Evolutionary conservation across 257 asterid genomes (phyloP), one percentile per base, ranked within the genome.

Genomic region (Solanum peruvianum): DNA sequence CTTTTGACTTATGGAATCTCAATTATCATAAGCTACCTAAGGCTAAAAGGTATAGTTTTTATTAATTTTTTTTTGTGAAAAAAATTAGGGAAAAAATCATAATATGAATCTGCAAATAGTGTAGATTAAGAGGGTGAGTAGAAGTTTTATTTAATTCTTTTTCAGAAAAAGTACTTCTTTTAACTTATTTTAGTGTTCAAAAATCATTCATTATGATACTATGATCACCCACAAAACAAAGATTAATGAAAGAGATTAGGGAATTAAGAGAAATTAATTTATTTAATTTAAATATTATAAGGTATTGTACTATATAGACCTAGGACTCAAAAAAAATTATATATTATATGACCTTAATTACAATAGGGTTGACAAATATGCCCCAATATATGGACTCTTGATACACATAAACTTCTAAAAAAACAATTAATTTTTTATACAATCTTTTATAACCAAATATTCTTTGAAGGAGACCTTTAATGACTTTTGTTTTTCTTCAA

Each of bases 281-380:
- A 80, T 45, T 44, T 47, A 16, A 80, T 45, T 44, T 78, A 45
- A 27, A 16, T 27, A 20, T 20, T 33, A 33, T 18, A 78, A 80
- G 84, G 67, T 27, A 39, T 64, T 29, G 69, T 27, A 37, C 39
- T 37, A 84, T 37, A 83, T 3, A 83, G 10, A 84, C 73, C 39
- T 83, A 83, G 75, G 75, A 83, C 64, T 41, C 52, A 76, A 42
- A 89, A 87, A 87, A 41, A 84, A 3, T 5, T 18, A 1, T 41
- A 42, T 62, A 12, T n/a, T 44, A 42, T 27, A 29, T 86, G 86
- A 2, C 85, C 71, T 47, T 83, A 70, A 45, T 47, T 72, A 75
- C 45, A 83, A n/a, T 81, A 20, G 76, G 88, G 91, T 92, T 92
- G 94, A 90, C 95, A 88, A 91, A 88, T 69, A 18, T 88, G 56